A percentile compares a stretch with the other conserved stretches of the same genome.
These are phyloP conservation scores for Erigeron canadensis DNA, from an alignment of 129 eudicot species.

Conservation along the genomic window DNA sequence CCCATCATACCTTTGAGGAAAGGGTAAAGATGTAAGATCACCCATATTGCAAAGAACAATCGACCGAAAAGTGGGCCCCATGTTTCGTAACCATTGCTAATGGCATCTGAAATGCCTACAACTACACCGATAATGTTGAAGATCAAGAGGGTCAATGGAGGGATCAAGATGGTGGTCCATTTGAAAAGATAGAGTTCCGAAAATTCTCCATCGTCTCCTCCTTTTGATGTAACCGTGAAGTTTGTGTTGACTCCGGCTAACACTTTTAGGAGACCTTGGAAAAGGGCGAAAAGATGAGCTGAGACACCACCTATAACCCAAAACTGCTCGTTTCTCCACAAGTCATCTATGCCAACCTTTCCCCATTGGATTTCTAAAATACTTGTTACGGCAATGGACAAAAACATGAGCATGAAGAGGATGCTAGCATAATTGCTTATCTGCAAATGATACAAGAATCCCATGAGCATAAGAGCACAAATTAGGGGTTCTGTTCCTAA, in stretches of 20 bases:
- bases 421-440: constrained; percentile 85
- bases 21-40: constrained; percentile 85
- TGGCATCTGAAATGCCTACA: constrained; percentile 75
- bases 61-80: constrained; percentile 87
- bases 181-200: constrained; percentile 74
- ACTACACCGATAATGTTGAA: constrained; percentile 69
- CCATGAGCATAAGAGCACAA: background rate
- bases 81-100: constrained; percentile 76
- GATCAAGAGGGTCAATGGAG: constrained; percentile 65
- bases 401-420: constrained; percentile 67
- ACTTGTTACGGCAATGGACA: constrained; percentile 72
- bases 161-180: constrained; percentile 79
- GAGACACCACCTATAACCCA: constrained; percentile 92
- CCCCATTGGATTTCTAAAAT: constrained; percentile 85
- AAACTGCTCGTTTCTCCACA: constrained; percentile 86
- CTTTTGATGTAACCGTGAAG: constrained; percentile 79
- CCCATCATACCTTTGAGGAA: constrained; percentile 95
- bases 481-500: too few species aligned
- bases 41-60: constrained; percentile 85
- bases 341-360: constrained; percentile 70
- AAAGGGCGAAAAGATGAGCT: constrained; percentile 67
- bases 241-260: constrained; percentile 81
- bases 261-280: constrained; percentile 88
- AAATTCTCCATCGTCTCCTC: constrained; percentile 73
- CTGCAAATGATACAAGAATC: constrained; percentile 36